Evolutionary conservation across 2,329 filamentous ascomycete genomes (phyloP), one percentile per base, ranked within the genome.

Genomic region (Penicillium sp.): DNA sequence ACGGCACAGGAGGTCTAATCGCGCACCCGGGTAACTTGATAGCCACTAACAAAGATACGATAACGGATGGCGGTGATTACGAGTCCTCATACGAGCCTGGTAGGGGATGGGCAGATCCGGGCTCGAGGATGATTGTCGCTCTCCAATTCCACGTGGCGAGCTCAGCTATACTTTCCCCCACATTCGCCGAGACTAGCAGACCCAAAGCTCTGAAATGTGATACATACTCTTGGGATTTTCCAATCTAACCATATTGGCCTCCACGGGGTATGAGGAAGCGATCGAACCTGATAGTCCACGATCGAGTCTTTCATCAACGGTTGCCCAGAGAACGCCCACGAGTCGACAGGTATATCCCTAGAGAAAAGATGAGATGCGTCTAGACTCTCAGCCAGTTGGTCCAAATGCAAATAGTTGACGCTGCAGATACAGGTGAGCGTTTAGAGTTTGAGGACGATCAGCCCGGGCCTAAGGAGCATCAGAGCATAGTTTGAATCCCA

Each of bases 401-500:
- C 52, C 11, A 32, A 29, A 49, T 45, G 8, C 13, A 24, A 49
- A 49, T 29, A 38, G 16, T 48, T 32, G 22, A 38, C 16, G 14
- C 32, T 24, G 13, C 18, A 49, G 38, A 42, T 16, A 49, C 5
- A 42, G 7, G 5, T 34, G 5, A 22, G 31, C 32, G 13, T n/a
- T 54, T 54, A 45, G 47, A 50, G 52, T 54, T 50, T 50, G 34
- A 45, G 47, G 14, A 40, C 38, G 46, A 36, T 40, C 24, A 49
- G 31, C 22, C 45, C 51, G 38, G 40, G 10, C 14, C 47, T 9
- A 49, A 32, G 47, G 40, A 54, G 32, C 38, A 44, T 53, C 59
- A 42, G 51, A 45, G 45, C 49, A 56, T 60, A 54, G 59, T 49
- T 54, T 34, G 50, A 60, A 61, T 54, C 53, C 52, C 34, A 60